These are phyloP conservation scores for Pisolithus tinctorius DNA, from an alignment of 768 basidiomycete genomes.

Conservation along the genomic window DNA sequence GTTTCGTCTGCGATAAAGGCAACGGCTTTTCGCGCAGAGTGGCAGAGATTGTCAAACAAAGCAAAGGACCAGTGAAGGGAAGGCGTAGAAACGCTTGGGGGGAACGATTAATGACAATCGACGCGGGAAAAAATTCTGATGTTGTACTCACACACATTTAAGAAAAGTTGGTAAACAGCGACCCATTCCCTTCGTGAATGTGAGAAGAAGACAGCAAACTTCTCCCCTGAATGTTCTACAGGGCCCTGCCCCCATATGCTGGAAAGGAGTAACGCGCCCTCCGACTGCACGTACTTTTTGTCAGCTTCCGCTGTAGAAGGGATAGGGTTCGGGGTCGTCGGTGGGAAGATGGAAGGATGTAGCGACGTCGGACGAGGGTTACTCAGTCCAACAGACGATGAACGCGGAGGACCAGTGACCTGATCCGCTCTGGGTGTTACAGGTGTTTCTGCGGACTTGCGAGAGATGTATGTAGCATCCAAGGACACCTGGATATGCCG, in stretches of 20 bases:
- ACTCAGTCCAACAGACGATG: slow-evolving; percentile 37
- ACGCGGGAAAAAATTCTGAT: background rate
- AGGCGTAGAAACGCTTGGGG: slow-evolving; percentile 66
- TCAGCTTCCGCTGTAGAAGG: slow-evolving; percentile 70
- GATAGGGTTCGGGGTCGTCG: slow-evolving; percentile 78
- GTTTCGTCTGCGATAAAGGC: slow-evolving; percentile 34
- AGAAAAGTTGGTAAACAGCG: slow-evolving; percentile 69
- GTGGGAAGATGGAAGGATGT: slow-evolving; percentile 71
- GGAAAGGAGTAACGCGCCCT: slow-evolving; percentile 68
- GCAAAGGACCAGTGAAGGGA: slow-evolving; percentile 61
- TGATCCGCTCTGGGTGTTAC: slow-evolving; percentile 30
- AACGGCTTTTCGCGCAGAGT: slow-evolving; percentile 80
- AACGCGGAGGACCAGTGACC: slow-evolving; percentile 47
- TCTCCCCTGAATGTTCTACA: slow-evolving; percentile 41
- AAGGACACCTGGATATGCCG: slow-evolving; percentile 70
- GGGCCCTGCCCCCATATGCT: slow-evolving; percentile 68
- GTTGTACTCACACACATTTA: slow-evolving; percentile 67
- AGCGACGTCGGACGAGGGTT: slow-evolving; percentile 29
- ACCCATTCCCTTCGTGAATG: slow-evolving; percentile 58
- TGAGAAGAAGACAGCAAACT: slow-evolving; percentile 63
- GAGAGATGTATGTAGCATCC: slow-evolving; percentile 75
- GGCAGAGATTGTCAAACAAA: slow-evolving; percentile 79
- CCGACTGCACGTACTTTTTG: slow-evolving; percentile 66
- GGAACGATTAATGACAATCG: background rate
- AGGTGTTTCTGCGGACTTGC: slow-evolving; percentile 30